Evolutionary conservation across 441 rosid species (phyloP).

Genomic region (Corymbia calophylla): DNA sequence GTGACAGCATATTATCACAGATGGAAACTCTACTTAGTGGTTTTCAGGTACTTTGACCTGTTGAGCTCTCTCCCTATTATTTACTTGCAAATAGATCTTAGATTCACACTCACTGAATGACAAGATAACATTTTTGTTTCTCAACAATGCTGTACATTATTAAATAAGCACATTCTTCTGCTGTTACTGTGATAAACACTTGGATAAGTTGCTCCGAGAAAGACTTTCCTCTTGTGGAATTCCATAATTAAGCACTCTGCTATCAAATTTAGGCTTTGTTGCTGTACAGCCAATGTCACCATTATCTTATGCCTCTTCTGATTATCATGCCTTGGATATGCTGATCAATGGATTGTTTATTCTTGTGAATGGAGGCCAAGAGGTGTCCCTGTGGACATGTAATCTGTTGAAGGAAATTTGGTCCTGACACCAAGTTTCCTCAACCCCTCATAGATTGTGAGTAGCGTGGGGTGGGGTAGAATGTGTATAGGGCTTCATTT

Average conservation of each 20-base stretch:
- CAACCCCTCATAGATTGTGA: background rate
- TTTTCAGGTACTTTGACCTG: slow-evolving; percentile 67
- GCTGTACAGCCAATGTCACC: background rate
- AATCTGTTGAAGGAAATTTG: background rate
- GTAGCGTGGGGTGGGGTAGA: background rate
- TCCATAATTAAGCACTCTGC: background rate
- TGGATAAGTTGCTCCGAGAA: background rate
- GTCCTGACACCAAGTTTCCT: background rate
- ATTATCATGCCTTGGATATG: background rate
- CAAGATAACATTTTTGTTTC: background rate
- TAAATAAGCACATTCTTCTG: background rate
- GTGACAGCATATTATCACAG: slow-evolving; percentile 88
- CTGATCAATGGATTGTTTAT: background rate
- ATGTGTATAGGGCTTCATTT: background rate
- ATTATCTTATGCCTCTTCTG: background rate
- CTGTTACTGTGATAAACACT: background rate
- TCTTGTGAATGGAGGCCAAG: background rate
- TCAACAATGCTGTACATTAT: background rate
- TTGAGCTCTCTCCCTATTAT: background rate
- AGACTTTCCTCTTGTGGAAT: background rate
- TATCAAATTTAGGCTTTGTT: background rate
- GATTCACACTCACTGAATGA: background rate
- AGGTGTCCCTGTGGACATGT: background rate
- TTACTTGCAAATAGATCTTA: background rate
- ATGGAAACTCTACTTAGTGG: slow-evolving; percentile 98